A percentile compares a stretch with the other conserved stretches of the same genome.
These are phyloP conservation scores for Calamus simplicifolius DNA, from an alignment of 176 grass and related monocot species.

Conservation along the genomic window DNA sequence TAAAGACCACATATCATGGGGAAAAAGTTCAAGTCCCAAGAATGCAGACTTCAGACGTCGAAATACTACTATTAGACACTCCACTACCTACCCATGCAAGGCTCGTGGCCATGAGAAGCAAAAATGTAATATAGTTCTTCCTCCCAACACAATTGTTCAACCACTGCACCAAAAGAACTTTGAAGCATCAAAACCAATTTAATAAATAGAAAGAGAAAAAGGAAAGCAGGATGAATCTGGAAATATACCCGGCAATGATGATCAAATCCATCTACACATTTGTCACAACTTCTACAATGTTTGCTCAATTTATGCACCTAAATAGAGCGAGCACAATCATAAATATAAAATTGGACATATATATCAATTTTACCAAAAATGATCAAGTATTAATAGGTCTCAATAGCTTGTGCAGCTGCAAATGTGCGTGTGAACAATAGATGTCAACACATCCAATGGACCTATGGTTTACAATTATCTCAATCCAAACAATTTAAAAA, in stretches of 20 bases:
- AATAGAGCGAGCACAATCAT: neutral
- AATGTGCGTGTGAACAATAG: too few relatives aligned
- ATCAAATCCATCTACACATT: conserved; percentile 26
- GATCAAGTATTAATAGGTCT: too few relatives aligned
- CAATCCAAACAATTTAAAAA: too few relatives aligned
- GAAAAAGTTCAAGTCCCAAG: neutral
- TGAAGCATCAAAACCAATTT: neutral
- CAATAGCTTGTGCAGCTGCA: too few relatives aligned
- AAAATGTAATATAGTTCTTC: conserved; percentile 19
- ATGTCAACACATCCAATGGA: too few relatives aligned
- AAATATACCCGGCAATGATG: conserved; percentile 18
- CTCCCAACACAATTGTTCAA: conserved; percentile 26
- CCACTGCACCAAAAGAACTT: conserved; percentile 11
- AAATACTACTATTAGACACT: neutral
- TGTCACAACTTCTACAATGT: conserved; percentile 25
- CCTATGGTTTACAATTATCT: too few relatives aligned
- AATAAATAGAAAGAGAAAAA: neutral
- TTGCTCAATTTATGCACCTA: conserved; percentile 16
- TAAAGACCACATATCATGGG: too few relatives aligned
- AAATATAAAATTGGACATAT: neutral
- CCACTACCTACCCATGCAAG: conserved; percentile 20
- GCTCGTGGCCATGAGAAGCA: conserved; percentile 11
- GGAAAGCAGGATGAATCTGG: neutral
- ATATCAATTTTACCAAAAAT: neutral
- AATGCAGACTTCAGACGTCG: too few relatives aligned